Percentiles rank a stretch among this genome's conserved stretches.
Evolutionary conservation across 139 green algal genomes (phyloP).

Genomic region (Coccomyxa sp.): DNA sequence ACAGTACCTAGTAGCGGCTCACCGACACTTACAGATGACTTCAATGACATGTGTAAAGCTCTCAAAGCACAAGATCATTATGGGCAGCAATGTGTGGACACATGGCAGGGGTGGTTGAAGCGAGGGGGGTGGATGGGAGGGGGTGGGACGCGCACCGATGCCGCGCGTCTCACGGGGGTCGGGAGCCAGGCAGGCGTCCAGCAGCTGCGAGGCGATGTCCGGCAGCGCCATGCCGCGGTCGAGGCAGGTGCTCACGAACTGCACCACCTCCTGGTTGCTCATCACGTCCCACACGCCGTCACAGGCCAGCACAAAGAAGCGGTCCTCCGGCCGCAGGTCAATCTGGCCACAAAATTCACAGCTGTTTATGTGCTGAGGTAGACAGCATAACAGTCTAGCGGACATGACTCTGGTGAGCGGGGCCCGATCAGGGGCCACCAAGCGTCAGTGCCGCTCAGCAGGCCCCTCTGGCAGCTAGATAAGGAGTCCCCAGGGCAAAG

Average conservation of each 20-base stretch:
- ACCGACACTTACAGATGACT: no score
- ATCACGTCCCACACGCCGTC: conserved; percentile 94
- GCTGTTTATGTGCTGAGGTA: background rate
- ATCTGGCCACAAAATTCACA: conserved; percentile 7
- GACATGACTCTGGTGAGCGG: conserved; percentile 34
- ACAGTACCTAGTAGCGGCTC: no score
- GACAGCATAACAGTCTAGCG: conserved; percentile 3
- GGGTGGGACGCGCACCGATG: conserved; percentile 32
- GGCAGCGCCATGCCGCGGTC: conserved; percentile 34
- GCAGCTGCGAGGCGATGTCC: conserved; percentile 61
- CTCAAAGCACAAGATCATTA: no score
- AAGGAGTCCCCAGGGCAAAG: background rate
- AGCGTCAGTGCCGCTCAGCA: no score
- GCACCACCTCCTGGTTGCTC: conserved; percentile 78
- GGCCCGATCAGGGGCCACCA: no score
- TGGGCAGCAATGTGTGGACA: background rate
- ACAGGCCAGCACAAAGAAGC: conserved; percentile 90
- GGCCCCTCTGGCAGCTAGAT: no score
- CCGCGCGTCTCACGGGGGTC: conserved; percentile 78
- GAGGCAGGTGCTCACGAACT: conserved; percentile 74
- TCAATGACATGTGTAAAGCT: no score
- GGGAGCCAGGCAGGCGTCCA: conserved; percentile 83
- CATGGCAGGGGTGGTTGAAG: no score
- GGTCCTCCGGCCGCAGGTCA: conserved; percentile 57
- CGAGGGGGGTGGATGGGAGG: no score